A percentile compares a stretch with the other conserved stretches of the same genome.
Conservation (phyloP, 345 rosid species). For the Erysimum cheiranthoides region DNA sequence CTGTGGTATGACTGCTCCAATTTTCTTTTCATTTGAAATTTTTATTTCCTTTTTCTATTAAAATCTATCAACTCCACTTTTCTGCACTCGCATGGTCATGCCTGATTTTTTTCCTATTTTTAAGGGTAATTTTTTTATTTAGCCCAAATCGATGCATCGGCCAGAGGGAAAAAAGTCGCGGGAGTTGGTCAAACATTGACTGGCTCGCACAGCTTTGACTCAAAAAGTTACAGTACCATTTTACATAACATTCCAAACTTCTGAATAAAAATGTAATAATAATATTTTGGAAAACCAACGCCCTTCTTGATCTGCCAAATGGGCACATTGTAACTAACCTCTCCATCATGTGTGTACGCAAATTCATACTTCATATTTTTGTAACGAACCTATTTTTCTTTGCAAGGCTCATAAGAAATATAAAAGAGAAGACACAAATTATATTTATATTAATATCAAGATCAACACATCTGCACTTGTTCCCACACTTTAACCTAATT, state of each 20-base stretch:
- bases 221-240: constrained; percentile 20
- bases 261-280: background rate
- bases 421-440: constrained; percentile 8
- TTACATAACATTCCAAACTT: constrained; percentile 20
- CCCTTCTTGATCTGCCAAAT: background rate
- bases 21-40: background rate
- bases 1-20: constrained; percentile 28
- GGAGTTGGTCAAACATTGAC: constrained; percentile 41
- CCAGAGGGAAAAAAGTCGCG: background rate
- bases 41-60: background rate
- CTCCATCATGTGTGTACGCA: background rate
- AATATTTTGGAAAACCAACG: constrained; percentile 6
- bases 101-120: constrained; percentile 14
- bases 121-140: constrained; percentile 12
- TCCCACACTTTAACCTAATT: constrained; percentile 28
- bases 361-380: background rate
- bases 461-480: constrained; percentile 47
- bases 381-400: background rate
- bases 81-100: constrained; percentile 17
- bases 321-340: constrained; percentile 14
- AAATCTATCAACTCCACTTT: constrained; percentile 12
- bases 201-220: constrained; percentile 34
- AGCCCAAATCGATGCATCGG: constrained; percentile 39
- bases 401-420: background rate
- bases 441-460: constrained; percentile 41